These are phyloP conservation scores for Suhomyces maxii DNA, from an alignment of 1,139 yeast species.

Conservation along the genomic window DNA sequence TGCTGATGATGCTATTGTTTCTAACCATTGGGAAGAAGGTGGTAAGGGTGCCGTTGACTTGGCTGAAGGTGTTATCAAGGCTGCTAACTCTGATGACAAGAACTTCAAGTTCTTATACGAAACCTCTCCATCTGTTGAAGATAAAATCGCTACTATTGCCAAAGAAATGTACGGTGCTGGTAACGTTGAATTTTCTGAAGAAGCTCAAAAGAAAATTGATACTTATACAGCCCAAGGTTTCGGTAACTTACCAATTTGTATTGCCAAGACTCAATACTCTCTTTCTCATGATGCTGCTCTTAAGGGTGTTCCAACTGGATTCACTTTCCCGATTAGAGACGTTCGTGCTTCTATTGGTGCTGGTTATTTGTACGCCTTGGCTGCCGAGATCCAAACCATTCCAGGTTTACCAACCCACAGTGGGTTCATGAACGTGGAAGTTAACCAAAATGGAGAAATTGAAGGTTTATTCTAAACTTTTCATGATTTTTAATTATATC, in stretches of 20 bases:
- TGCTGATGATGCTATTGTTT: slow-evolving; percentile 88
- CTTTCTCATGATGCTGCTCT: slow-evolving; percentile 78
- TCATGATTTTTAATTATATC: slow-evolving; percentile 2
- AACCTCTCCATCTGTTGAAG: slow-evolving; percentile 65
- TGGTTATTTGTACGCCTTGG: slow-evolving; percentile 77
- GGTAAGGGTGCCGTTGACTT: slow-evolving; percentile 90
- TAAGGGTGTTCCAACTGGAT: slow-evolving; percentile 80
- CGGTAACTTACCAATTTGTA: slow-evolving; percentile 73
- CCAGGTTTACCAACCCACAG: slow-evolving; percentile 84
- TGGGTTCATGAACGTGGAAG: slow-evolving; percentile 83
- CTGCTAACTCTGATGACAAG: slow-evolving; percentile 54
- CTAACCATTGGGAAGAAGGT: slow-evolving; percentile 98
- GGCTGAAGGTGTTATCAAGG: slow-evolving; percentile 81
- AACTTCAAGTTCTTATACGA: slow-evolving; percentile 75
- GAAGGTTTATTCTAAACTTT: slow-evolving; percentile 77
- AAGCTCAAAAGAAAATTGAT: slow-evolving; percentile 66
- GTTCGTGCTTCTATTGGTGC: slow-evolving; percentile 82
- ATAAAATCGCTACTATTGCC: slow-evolving; percentile 81
- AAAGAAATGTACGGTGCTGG: slow-evolving; percentile 86
- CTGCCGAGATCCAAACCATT: slow-evolving; percentile 81
- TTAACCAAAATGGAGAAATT: slow-evolving; percentile 73
- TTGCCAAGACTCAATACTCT: slow-evolving; percentile 83
- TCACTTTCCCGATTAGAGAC: slow-evolving; percentile 77
- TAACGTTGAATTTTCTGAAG: slow-evolving; percentile 63
- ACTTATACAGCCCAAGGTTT: slow-evolving; percentile 70